These are phyloP conservation scores for Pseudognaphalium luteoalbum DNA, from an alignment of 129 eudicot genomes.

Conservation along the genomic window DNA sequence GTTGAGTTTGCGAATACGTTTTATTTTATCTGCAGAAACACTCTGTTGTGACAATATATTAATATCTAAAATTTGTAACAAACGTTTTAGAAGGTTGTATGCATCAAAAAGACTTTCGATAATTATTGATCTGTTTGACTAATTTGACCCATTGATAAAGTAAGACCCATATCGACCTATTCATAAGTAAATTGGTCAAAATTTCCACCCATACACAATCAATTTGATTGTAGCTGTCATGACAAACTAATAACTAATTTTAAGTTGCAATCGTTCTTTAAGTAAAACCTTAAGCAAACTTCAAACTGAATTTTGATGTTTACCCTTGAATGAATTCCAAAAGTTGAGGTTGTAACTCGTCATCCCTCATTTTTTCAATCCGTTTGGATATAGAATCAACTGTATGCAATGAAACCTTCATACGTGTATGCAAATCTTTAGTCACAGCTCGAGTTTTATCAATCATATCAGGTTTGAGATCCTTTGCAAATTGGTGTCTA, in stretches of 20 bases:
- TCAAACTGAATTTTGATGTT: constrained; percentile 20
- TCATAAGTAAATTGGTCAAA: not conserved
- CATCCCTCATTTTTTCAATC: constrained; percentile 90
- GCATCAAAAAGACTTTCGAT: not conserved
- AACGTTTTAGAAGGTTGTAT: no score
- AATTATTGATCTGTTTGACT: not conserved
- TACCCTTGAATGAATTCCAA: constrained; percentile 85
- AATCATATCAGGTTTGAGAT: constrained; percentile 57
- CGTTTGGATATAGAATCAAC: constrained; percentile 88
- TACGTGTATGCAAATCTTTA: constrained; percentile 82
- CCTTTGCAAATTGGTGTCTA: constrained; percentile 84
- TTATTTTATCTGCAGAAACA: not conserved
- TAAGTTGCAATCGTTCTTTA: not conserved
- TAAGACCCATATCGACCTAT: not conserved
- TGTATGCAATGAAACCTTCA: constrained; percentile 76
- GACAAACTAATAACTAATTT: not conserved
- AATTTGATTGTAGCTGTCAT: not conserved
- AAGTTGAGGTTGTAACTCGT: constrained; percentile 88
- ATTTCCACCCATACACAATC: not conserved
- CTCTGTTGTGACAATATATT: not conserved
- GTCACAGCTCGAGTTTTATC: constrained; percentile 79
- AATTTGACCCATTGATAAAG: not conserved
- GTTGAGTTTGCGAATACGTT: not conserved
- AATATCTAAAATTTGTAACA: no score
- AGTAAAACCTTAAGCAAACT: not conserved